phyloP scores from a whole-genome alignment of 2,329 filamentous ascomycete genomes.

The Colletotrichum ledebouriae region DNA sequence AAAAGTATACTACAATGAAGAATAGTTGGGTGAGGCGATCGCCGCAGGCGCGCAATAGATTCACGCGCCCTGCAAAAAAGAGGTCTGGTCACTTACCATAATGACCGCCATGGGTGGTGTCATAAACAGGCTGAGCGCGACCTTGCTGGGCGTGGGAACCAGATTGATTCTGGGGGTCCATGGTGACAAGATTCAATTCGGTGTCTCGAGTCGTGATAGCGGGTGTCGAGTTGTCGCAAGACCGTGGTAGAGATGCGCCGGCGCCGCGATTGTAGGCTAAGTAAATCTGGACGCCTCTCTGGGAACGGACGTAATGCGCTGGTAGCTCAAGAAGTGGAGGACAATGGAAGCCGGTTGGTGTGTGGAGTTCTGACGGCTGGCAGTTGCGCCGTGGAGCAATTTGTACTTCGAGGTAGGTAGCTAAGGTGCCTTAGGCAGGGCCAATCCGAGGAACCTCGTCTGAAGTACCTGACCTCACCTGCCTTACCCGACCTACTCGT shows the following conservation, averaged over 20 bases:
- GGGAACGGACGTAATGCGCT: neutral
- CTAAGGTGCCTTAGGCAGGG: too few relatives aligned
- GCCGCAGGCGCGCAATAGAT: neutral
- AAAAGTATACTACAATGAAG: conserved; percentile 40
- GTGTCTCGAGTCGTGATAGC: neutral
- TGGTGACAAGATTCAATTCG: conserved; percentile 44
- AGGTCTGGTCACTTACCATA: conserved; percentile 70
- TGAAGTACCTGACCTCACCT: too few relatives aligned
- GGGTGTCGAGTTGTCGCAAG: neutral
- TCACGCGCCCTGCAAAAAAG: conserved; percentile 37
- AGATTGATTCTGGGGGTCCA: conserved; percentile 55
- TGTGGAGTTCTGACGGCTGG: conserved; percentile 11
- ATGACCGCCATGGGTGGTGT: conserved; percentile 80
- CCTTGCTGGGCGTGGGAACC: conserved; percentile 60
- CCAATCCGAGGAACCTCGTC: too few relatives aligned
- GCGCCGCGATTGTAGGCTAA: conserved; percentile 1
- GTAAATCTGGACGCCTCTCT: neutral
- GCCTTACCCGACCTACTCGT: too few relatives aligned
- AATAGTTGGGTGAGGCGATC: conserved; percentile 33
- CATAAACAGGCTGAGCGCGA: conserved; percentile 76
- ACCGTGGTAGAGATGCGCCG: neutral
- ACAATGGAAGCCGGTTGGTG: neutral
- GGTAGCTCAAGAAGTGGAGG: conserved; percentile 7
- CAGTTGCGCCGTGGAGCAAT: neutral
- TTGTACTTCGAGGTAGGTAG: neutral